These are phyloP conservation scores for Fraxinus cuspidata DNA, from an alignment of 257 asterid genomes.

Conservation along the genomic window DNA sequence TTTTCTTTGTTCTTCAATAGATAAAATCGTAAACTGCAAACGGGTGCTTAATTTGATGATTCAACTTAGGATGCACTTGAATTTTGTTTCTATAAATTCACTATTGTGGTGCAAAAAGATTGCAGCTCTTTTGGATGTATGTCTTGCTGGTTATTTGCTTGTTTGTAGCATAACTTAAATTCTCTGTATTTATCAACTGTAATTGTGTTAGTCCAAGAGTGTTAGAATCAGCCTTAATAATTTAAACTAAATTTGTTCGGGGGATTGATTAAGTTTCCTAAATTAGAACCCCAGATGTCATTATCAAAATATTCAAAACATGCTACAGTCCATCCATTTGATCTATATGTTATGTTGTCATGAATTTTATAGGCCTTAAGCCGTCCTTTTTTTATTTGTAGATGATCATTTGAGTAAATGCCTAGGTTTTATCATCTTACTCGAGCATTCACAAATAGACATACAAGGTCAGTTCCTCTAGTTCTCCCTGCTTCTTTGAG, in stretches of 20 bases:
- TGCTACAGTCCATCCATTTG: constrained; percentile 18
- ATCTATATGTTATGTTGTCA: not conserved
- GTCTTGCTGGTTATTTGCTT: not conserved
- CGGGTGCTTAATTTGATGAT: constrained; percentile 24
- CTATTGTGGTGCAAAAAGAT: not conserved
- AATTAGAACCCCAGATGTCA: constrained; percentile 7
- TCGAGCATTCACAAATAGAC: not conserved
- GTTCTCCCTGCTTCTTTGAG: not conserved
- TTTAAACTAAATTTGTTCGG: not conserved
- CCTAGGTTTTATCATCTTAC: not conserved
- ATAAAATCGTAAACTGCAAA: constrained; percentile 22
- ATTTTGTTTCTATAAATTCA: constrained; percentile 4
- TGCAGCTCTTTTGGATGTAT: constrained; percentile 1
- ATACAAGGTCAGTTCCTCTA: not conserved
- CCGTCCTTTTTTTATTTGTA: not conserved
- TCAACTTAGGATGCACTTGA: constrained; percentile 26
- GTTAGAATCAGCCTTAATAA: not conserved
- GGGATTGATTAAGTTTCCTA: not conserved
- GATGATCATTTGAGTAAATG: not conserved
- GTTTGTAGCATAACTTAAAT: not conserved
- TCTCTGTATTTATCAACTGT: not conserved
- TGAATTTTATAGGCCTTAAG: not conserved
- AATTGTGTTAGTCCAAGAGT: not conserved
- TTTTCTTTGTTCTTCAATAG: constrained; percentile 17
- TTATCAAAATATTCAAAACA: constrained; percentile 4